Conservation (phyloP, 148 eudicot genomes). For the Camellia lanceoleosa region DNA sequence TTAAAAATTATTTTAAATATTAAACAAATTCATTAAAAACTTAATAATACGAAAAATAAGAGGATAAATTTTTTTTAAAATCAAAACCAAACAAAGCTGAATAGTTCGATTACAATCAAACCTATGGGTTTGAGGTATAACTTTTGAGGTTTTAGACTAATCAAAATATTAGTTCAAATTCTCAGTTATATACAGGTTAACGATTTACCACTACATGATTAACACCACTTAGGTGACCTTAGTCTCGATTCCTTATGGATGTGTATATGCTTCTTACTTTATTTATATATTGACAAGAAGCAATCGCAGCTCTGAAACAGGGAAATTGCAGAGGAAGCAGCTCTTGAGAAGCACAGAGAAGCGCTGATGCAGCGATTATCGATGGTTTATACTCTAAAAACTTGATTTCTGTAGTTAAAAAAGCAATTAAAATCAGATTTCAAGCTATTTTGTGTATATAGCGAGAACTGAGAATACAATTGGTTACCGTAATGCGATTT, state of each 20-base stretch:
- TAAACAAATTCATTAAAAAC: too few species aligned
- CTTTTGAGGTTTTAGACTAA: background rate
- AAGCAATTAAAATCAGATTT: background rate
- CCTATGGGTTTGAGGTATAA: too few species aligned
- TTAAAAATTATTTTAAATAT: too few species aligned
- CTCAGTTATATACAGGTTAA: background rate
- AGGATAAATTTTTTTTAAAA: too few species aligned
- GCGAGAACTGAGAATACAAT: background rate
- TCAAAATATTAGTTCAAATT: background rate
- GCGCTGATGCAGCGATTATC: conserved; percentile 34
- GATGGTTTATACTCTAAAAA: conserved; percentile 31
- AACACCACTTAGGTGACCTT: too few species aligned
- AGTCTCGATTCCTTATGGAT: background rate
- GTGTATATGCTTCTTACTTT: conserved; percentile 18
- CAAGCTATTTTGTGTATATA: background rate
- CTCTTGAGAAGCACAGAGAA: conserved; percentile 30
- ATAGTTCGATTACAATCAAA: background rate
- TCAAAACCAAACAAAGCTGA: too few species aligned
- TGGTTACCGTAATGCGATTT: conserved; percentile 24
- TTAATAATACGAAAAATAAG: too few species aligned
- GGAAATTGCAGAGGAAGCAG: conserved; percentile 26
- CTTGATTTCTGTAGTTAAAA: conserved; percentile 22
- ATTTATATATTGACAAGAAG: conserved; percentile 20
- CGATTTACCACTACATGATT: too few species aligned
- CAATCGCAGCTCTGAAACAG: conserved; percentile 18